Evolutionary conservation across 1,284 basidiomycete genomes (phyloP), one percentile per base, ranked within the genome.

Genomic region (Pholiota adiposa): DNA sequence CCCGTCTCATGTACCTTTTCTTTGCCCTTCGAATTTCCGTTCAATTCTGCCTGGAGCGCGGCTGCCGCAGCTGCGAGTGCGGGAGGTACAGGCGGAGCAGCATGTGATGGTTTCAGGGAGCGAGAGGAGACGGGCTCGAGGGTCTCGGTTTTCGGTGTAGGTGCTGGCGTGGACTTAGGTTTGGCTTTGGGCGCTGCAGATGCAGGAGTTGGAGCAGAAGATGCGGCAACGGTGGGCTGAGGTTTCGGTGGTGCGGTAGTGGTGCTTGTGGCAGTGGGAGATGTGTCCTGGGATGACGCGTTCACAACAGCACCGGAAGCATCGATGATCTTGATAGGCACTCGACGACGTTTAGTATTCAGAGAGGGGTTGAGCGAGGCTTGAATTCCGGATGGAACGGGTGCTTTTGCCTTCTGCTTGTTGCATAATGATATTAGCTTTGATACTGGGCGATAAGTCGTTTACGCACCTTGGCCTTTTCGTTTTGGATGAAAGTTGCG

Each of bases 241-340:
- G 55, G 7, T 36, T 51, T 14, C 19, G 25, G 25, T 27, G 27
- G 16, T 50, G 41, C 23, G 44, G 44, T 44, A 36, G 53, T n/a
- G 46, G 19, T n/a, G n/a, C n/a, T n/a, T n/a, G n/a, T 12, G 5
- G 48, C 27, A 19, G 19, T 38, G 7, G 46, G 7, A 25, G 44
- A 8, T 29, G 38, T 16, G 12, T 53, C 40, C 38, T 27, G 38
- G 12, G 19, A 11, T 14, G 27, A 16, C 36, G 50, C 4, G n/a
- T 19, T 38, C 18, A 46, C 40, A n/a, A 40, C 3, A 16, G 18
- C 16, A 1, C 65, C 36, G 65, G 66, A 40, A 12, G 72, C 50
- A 38, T 90, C 88, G 1, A 91, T 72, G 33, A 92, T 86, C 29
- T 79, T 79, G 52, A 92, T 92, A 0, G 90, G 90, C 9, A 92